Conservation (phyloP, 2,329 filamentous ascomycete genomes). For the Xylaria sp. region DNA sequence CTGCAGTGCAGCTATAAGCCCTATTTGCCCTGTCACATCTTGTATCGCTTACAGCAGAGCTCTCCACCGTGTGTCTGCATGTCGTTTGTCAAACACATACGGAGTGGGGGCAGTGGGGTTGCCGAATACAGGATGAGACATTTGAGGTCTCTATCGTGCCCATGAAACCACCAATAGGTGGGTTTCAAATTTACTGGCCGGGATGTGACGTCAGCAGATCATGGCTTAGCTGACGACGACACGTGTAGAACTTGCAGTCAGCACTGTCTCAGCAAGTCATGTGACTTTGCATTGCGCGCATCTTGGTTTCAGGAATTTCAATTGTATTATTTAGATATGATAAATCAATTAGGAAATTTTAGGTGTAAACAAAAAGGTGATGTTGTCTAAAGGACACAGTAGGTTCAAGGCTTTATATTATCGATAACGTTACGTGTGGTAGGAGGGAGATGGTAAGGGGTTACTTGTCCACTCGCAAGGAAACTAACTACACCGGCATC, state of each 20-base stretch:
- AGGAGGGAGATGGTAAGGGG: too few relatives aligned
- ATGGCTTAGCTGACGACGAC: conserved; percentile 7
- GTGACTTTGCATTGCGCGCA: not conserved
- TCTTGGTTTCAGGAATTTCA: not conserved
- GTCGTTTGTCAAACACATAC: conserved; percentile 6
- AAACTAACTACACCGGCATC: too few relatives aligned
- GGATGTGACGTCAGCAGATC: conserved; percentile 25
- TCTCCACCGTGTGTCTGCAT: conserved; percentile 10
- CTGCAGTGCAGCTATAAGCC: not conserved
- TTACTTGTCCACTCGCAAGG: too few relatives aligned
- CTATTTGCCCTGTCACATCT: not conserved
- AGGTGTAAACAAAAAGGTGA: too few relatives aligned
- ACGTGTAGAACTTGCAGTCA: too few relatives aligned
- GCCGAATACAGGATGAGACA: conserved; percentile 9
- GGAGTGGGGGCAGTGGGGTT: not conserved
- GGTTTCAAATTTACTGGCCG: conserved; percentile 2
- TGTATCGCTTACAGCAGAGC: not conserved
- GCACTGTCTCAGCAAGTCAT: not conserved
- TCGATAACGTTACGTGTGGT: too few relatives aligned
- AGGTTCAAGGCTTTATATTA: too few relatives aligned
- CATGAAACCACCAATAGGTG: conserved; percentile 17
- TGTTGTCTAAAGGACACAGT: too few relatives aligned
- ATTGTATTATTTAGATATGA: not conserved
- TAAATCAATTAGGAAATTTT: too few relatives aligned
- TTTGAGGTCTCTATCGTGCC: not conserved